Evolutionary conservation across 2,329 filamentous ascomycete species (phyloP), one percentile per base, ranked within the genome.

Genomic region (Mycogone perniciosa): DNA sequence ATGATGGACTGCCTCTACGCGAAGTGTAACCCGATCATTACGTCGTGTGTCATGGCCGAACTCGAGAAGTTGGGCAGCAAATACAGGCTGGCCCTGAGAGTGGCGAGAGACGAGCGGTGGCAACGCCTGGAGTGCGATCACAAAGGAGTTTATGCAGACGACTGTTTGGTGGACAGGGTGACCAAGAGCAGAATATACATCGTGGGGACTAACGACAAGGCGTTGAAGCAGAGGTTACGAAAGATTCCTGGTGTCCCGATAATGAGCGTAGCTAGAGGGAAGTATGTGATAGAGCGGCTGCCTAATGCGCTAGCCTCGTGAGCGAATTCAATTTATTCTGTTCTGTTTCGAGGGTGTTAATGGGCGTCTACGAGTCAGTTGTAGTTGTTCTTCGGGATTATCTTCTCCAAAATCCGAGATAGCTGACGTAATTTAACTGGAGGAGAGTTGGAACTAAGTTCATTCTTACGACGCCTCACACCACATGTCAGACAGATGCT

Each of bases 1-100:
- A 88, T 96, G 75, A 96, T 96, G 89, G 90, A 96, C 67, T 87
- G 88, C 48, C 78, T 99, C 4, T 95, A 91, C 67, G 92, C 92
- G 13, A 95, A 95, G 62, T 93, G 88, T 67, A 89, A 84, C 26
- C 89, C 90, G 13, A 86, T 93, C 57, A 90, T 97, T 58, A 96
- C 90, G 2, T 74, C 64, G 53, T 78, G 87, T 72, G 84, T 85
- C 59, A 85, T 91, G 79, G 85, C 84, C 50, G 90, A 96, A 68
- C 71, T 96, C 57, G 90, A 96, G 66, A 95, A 95, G 67, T 77
- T 96, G 7, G 91, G 92, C 0, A 81, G 82, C 3, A 93, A 93
- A 65, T 99, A 96, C 72, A 76, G 91, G 6, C 82, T 97, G 50
- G 91, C 92, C 1, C 70, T 95, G 51, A 76, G 86, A 10, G 90